Percentiles rank a stretch among this genome's conserved stretches.
phyloP scores from a whole-genome alignment of 129 eudicot genomes.

The Helichrysum umbraculigerum region DNA sequence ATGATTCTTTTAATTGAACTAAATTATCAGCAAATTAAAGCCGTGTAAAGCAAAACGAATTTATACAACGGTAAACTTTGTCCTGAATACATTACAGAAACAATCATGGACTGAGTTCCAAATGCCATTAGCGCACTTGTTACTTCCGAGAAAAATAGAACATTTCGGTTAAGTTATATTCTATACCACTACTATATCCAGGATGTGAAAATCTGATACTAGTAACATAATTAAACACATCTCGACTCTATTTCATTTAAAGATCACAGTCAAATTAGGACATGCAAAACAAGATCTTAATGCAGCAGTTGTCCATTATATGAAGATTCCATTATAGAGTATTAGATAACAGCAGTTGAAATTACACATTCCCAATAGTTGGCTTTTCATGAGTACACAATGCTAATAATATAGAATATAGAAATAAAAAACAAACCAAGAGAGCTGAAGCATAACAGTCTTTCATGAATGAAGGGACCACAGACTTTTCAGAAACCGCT shows the following conservation, averaged over 20 bases:
- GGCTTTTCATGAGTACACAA: background rate
- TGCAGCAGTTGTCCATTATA: background rate
- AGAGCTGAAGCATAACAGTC: background rate
- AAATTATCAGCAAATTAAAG: background rate
- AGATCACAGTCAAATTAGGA: background rate
- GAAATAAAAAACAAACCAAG: background rate
- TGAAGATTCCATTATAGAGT: background rate
- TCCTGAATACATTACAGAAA: background rate
- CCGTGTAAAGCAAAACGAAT: background rate
- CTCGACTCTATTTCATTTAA: background rate
- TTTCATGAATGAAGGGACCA: background rate
- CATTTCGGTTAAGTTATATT: too few relatives aligned
- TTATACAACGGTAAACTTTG: background rate
- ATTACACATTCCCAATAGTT: background rate
- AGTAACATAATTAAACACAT: background rate
- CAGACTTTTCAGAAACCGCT: background rate
- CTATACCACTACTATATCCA: background rate
- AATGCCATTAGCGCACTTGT: background rate
- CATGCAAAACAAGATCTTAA: background rate
- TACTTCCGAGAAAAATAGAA: background rate
- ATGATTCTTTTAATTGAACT: background rate
- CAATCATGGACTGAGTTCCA: background rate
- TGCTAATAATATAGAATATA: too few relatives aligned
- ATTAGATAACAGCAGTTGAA: background rate
- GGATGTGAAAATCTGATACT: background rate